A percentile compares a stretch with the other conserved stretches of the same genome.
Evolutionary conservation across 495 filamentous ascomycete genomes (phyloP).

Genomic region (Alectoria sarmentosa): DNA sequence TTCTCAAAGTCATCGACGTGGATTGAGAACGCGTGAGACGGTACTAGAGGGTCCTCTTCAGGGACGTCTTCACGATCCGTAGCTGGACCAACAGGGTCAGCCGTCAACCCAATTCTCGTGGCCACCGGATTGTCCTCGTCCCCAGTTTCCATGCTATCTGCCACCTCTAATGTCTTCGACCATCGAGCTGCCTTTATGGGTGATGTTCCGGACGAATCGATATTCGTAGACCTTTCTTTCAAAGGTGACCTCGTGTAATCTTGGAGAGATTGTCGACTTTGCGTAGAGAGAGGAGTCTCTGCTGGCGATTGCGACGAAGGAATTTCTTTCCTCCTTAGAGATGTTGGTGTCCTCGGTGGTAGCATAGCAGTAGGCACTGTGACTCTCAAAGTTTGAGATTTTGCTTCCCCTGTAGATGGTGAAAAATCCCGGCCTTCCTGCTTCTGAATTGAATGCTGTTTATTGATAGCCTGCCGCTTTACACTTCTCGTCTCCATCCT

Average conservation of each 20-base stretch:
- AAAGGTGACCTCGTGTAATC: constrained; percentile 25
- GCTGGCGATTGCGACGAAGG: constrained; percentile 36
- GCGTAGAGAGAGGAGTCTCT: constrained; percentile 31
- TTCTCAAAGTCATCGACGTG: neutral
- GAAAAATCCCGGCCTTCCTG: neutral
- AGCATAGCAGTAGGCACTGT: constrained; percentile 4
- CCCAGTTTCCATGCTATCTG: constrained; percentile 23
- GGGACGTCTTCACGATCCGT: neutral
- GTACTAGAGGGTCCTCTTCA: neutral
- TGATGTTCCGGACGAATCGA: neutral
- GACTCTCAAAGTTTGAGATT: neutral
- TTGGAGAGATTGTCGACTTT: constrained; percentile 12
- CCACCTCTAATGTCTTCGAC: constrained; percentile 14
- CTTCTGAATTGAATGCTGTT: neutral
- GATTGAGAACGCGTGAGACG: neutral
- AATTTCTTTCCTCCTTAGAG: constrained; percentile 26
- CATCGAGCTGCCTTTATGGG: constrained; percentile 1
- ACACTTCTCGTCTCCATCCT: constrained; percentile 17
- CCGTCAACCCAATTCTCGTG: neutral
- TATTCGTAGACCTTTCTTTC: constrained; percentile 28
- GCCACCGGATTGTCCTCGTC: constrained; percentile 16
- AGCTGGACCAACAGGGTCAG: neutral
- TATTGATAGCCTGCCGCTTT: constrained; percentile 12
- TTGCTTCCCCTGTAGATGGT: neutral
- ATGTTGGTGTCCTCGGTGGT: constrained; percentile 24